These are phyloP conservation scores for Tilletiopsis washingtonensis DNA, from an alignment of 1,284 basidiomycete genomes.

Conservation along the genomic window DNA sequence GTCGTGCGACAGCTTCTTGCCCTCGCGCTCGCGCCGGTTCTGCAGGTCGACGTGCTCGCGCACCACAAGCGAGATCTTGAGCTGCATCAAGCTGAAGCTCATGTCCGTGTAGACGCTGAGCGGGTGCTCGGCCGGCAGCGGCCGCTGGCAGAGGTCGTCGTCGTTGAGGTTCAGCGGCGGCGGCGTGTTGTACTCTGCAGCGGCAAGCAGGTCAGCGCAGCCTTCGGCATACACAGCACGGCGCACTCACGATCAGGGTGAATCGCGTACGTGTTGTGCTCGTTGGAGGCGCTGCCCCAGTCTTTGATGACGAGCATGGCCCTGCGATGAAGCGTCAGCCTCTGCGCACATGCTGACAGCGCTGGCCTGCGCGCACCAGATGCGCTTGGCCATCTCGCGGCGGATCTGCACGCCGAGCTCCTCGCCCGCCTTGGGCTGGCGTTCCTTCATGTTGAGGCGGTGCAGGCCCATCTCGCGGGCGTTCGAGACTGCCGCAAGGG, in stretches of 20 bases:
- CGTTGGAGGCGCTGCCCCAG: constrained; percentile 22
- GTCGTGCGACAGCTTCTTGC: constrained; percentile 16
- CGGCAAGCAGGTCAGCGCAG: too few relatives aligned
- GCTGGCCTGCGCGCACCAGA: too few relatives aligned
- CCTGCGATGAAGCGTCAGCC: too few relatives aligned
- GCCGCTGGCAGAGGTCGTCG: constrained; percentile 26
- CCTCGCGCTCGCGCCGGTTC: constrained; percentile 13
- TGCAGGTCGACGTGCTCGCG: constrained; percentile 31
- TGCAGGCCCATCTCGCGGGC: constrained; percentile 41
- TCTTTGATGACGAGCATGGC: constrained; percentile 29
- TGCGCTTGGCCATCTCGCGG: constrained; percentile 37
- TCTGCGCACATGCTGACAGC: too few relatives aligned
- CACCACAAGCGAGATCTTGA: constrained; percentile 27
- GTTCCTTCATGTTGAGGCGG: constrained; percentile 33
- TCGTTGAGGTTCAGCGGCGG: constrained; percentile 43
- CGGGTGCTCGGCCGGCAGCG: constrained; percentile 24
- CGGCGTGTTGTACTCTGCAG: constrained; percentile 45
- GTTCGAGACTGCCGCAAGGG: too few relatives aligned
- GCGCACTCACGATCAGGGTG: constrained; percentile 25
- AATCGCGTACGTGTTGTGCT: constrained; percentile 24
- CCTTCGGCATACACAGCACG: too few relatives aligned
- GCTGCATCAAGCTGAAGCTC: constrained; percentile 27
- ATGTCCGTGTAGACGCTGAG: constrained; percentile 36
- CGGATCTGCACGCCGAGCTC: constrained; percentile 22
- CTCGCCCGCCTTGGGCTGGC: constrained; percentile 24